Conservation (phyloP, 2,329 filamentous ascomycete species). For the Trichoderma hamatum region DNA sequence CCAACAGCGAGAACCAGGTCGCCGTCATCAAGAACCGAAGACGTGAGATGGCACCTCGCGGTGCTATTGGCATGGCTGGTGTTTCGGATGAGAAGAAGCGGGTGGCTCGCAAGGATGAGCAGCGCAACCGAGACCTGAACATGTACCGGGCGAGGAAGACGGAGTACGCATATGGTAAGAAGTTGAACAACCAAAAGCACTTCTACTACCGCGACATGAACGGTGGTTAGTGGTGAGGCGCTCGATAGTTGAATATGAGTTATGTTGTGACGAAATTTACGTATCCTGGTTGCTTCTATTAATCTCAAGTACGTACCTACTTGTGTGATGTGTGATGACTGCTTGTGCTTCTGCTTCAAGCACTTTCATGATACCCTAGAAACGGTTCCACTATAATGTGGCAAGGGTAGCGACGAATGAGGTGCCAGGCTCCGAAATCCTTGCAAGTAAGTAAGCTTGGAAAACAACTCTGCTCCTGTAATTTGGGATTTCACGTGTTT, state of each 20-base stretch:
- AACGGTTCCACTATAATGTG: background rate
- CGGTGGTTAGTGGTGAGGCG: constrained; percentile 44
- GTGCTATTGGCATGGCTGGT: constrained; percentile 76
- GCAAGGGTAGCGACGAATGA: background rate
- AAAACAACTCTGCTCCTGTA: background rate
- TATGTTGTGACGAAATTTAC: background rate
- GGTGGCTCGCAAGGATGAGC: constrained; percentile 67
- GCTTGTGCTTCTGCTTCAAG: background rate
- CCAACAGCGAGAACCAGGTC: constrained; percentile 40
- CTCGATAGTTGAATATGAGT: constrained; percentile 5
- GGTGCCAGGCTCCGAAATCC: background rate
- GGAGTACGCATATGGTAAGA: constrained; percentile 72
- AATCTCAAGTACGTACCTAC: background rate
- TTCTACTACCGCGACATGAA: constrained; percentile 57
- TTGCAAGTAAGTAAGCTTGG: background rate
- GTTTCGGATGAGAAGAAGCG: constrained; percentile 76
- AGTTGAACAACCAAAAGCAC: constrained; percentile 71
- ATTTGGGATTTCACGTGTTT: background rate
- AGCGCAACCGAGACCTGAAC: constrained; percentile 67
- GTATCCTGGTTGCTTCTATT: background rate
- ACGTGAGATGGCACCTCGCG: constrained; percentile 65
- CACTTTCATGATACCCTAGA: background rate
- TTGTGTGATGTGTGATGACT: background rate
- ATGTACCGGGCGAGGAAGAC: constrained; percentile 64
- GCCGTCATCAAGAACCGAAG: constrained; percentile 44